Evolutionary conservation across 2,329 filamentous ascomycete genomes (phyloP).

Genomic region (Neodidymelliopsis sp.): DNA sequence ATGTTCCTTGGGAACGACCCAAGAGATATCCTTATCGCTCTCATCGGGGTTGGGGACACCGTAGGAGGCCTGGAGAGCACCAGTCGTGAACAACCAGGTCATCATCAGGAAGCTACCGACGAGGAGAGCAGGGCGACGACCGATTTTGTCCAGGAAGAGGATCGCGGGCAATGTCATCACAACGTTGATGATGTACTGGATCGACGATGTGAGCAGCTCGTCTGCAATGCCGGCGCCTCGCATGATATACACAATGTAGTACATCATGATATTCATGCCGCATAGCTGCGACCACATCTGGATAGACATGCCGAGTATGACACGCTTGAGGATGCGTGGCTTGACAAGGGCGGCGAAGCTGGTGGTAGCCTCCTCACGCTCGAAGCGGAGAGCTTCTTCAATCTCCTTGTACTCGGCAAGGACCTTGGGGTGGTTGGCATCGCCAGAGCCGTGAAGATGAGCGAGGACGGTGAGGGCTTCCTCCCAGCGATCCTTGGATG

Average conservation of each 20-base stretch:
- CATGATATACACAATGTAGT: conserved; percentile 68
- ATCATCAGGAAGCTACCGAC: conserved; percentile 66
- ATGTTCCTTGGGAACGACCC: conserved; percentile 62
- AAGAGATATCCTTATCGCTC: conserved; percentile 58
- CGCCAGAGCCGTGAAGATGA: conserved; percentile 64
- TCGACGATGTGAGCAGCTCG: conserved; percentile 65
- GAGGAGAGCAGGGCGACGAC: conserved; percentile 65
- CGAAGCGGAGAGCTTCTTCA: conserved; percentile 62
- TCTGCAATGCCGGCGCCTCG: conserved; percentile 64
- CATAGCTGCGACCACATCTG: conserved; percentile 35
- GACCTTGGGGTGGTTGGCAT: conserved; percentile 65
- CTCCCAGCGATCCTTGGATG: conserved; percentile 71
- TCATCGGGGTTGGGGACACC: conserved; percentile 53
- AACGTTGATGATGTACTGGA: conserved; percentile 72
- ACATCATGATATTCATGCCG: conserved; percentile 67
- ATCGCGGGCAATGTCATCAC: conserved; percentile 67
- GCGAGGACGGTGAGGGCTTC: conserved; percentile 65
- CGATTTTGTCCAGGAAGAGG: conserved; percentile 65
- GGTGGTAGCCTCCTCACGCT: conserved; percentile 60
- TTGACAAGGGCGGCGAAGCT: conserved; percentile 60
- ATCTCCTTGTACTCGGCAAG: conserved; percentile 70
- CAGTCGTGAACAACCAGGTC: conserved; percentile 66
- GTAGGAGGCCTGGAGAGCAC: conserved; percentile 66
- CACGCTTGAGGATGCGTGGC: conserved; percentile 63
- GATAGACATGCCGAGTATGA: conserved; percentile 60